Percentiles rank a stretch among this genome's conserved stretches.
Conservation (phyloP, 305 asterid genomes). For the Plantago coronopus region DNA sequence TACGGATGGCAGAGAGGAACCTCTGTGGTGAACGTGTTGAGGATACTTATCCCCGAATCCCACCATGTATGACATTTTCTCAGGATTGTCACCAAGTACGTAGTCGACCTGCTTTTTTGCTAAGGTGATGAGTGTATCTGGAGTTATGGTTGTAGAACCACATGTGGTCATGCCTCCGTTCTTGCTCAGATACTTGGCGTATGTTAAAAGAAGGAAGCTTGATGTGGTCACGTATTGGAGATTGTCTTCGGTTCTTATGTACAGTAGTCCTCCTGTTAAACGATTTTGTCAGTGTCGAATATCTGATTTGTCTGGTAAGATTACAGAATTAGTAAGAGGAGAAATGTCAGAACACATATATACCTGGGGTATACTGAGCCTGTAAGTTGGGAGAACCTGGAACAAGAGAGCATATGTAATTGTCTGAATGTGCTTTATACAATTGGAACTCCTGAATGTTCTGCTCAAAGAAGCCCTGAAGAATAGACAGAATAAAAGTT, state of each 20-base stretch:
- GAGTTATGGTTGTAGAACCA: slow-evolving; percentile 43
- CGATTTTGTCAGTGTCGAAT: neutral
- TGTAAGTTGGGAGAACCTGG: slow-evolving; percentile 79
- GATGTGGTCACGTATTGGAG: slow-evolving; percentile 84
- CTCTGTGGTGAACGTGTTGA: slow-evolving; percentile 67
- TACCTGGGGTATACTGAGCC: slow-evolving; percentile 81
- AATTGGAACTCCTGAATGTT: slow-evolving; percentile 47
- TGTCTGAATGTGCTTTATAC: slow-evolving; percentile 83
- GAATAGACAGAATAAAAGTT: neutral
- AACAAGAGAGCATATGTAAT: slow-evolving; percentile 69
- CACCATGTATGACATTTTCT: slow-evolving; percentile 70
- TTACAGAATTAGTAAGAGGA: too few relatives aligned
- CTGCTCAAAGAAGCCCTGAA: slow-evolving; percentile 59
- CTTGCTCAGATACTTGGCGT: slow-evolving; percentile 52
- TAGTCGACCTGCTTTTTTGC: slow-evolving; percentile 80
- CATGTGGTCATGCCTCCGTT: slow-evolving; percentile 46
- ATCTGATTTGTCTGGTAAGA: neutral
- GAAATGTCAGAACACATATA: too few relatives aligned
- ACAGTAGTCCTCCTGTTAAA: slow-evolving; percentile 59
- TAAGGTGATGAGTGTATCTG: slow-evolving; percentile 40
- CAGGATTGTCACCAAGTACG: slow-evolving; percentile 73
- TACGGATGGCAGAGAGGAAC: slow-evolving; percentile 70
- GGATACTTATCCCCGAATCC: slow-evolving; percentile 73
- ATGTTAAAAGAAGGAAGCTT: slow-evolving; percentile 57
- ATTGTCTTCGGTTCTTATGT: slow-evolving; percentile 62